Base-by-base conservation (phyloP, 2,329 filamentous ascomycete genomes). In the Tolypocladium sp. region DNA sequence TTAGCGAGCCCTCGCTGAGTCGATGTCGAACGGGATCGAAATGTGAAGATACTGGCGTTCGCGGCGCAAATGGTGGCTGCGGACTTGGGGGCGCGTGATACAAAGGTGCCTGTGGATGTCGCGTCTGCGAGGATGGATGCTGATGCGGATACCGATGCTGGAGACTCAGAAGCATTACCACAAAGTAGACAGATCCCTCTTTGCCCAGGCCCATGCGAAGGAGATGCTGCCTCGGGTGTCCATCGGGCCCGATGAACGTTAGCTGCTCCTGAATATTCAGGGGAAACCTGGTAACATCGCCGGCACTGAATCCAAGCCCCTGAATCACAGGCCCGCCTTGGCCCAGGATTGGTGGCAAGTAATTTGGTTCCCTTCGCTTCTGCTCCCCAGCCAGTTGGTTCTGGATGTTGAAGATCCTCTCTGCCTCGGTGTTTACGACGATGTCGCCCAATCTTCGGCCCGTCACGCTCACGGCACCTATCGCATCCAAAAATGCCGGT, bases 261-360 rank as follows among this genome's bases (percentile, higher is more conserved):
- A 87, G 71, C 64, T 78, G 77, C 53, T 87, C 83, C 35, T 79
- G 77, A 54, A 79, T 78, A 53, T 83, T 79, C 13, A 84, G 71
- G 27, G 77, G 70, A 58, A 82, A 80, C 52, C 79, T 78, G 20
- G 76, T 74, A 35, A 85, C 65, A 40, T 84, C 82, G 53, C 85
- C 82, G 0, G 74, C 63, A 13, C 72, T 74, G 64, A 87, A 84
- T 1, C 81, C 79, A 17, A 86, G 74, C 1, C 75, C 73, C 59
- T 82, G 79, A 38, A 86, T 80, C 20, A 84, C 77, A 33, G 79
- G 75, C 30, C 83, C 79, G 56, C 83, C 79, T 59, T 79, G 79
- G 42, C 76, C 78, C 61, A 83, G 79, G n/a, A 87, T 87, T 2
- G 85, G 85, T 4, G 85, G 84, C 25, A 87, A 74, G 67, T 87